Base-by-base conservation (phyloP, 495 filamentous ascomycete genomes). In the Chaetomium fimeti region DNA sequence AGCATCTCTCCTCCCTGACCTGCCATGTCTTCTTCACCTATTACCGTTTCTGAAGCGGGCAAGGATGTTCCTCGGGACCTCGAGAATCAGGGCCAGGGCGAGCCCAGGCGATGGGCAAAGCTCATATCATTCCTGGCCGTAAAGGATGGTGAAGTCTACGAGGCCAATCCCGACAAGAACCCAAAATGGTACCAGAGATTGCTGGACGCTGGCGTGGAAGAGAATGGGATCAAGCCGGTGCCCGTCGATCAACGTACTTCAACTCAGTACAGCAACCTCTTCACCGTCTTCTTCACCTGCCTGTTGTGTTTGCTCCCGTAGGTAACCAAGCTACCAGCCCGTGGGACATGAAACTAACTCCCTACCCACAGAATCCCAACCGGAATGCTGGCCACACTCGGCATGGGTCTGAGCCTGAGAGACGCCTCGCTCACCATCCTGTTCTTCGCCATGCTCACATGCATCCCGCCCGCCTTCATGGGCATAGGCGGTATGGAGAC, bases 391-490 rank as follows among this genome's bases (percentile, higher is more conserved):
- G 83, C 81, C 11, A 83, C 80, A 4, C 76, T 82, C 0, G 66
- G 75, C 18, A 84, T 81, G 62, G 79, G 78, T 25, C 69, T 87
- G 73, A 75, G 75, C 42, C 73, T 86, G n/a, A 71, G 83, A 45
- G 83, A 87, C 65, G 73, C 81, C 1, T 79, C 80, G 9, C 69
- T 87, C 28, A 78, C 83, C 60, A 87, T 86, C 59, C 59, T 87
- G 18, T 86, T 86, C 73, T 84, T 85, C 59, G 77, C 77, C 51
- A 69, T 84, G 57, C 71, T 84, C 16, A 81, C 76, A 38, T 79
- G 78, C 2, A 66, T 83, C 28, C 82, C 81, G 0, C 79, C 81
- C 5, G 82, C 81, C 13, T 85, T 83, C 66, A 80, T 85, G 70
- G 79, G 78, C 28, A 82, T 80, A 27, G 79, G 79, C 38, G 82